These are phyloP conservation scores for Hypoxylon cercidicola DNA, from an alignment of 495 filamentous ascomycete species.

Conservation along the genomic window DNA sequence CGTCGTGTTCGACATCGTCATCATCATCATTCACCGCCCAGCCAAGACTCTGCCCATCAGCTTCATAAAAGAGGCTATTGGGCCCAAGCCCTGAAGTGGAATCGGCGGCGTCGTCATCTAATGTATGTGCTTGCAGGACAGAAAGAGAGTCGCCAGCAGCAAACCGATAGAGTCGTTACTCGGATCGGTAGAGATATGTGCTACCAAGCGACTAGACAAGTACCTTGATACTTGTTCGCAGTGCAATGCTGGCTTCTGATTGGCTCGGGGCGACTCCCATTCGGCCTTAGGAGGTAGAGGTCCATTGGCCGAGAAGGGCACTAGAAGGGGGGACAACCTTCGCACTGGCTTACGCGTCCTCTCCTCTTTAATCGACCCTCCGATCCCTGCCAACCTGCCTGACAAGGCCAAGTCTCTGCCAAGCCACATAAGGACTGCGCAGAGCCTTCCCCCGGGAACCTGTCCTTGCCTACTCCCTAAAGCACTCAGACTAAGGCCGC, in stretches of 20 bases:
- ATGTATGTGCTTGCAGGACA: conserved; percentile 19
- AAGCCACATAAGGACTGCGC: conserved; percentile 36
- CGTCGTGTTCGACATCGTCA: conserved; percentile 40
- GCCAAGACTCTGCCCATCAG: conserved; percentile 22
- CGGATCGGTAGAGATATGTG: background rate
- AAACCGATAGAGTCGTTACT: background rate
- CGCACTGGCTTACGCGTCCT: conserved; percentile 56
- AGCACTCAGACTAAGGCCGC: conserved; percentile 1
- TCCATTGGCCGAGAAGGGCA: conserved; percentile 35
- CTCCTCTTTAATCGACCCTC: conserved; percentile 44
- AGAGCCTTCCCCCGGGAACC: conserved; percentile 25
- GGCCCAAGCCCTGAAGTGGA: conserved; percentile 25
- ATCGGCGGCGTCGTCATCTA: conserved; percentile 38
- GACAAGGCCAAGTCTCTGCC: conserved; percentile 46
- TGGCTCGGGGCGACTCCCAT: conserved; percentile 15
- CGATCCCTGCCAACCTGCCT: conserved; percentile 43
- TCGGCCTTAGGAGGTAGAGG: conserved; percentile 34
- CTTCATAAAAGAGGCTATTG: conserved; percentile 24
- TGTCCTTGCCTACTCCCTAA: conserved; percentile 15
- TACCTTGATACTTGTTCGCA: no score
- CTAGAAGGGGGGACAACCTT: conserved; percentile 18
- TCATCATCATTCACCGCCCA: conserved; percentile 34
- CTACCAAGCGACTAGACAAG: no score
- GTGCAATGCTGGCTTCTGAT: no score
- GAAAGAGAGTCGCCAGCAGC: conserved; percentile 9